These are phyloP conservation scores for Erodium maritimum DNA, from an alignment of 345 rosid genomes.

Conservation along the genomic window DNA sequence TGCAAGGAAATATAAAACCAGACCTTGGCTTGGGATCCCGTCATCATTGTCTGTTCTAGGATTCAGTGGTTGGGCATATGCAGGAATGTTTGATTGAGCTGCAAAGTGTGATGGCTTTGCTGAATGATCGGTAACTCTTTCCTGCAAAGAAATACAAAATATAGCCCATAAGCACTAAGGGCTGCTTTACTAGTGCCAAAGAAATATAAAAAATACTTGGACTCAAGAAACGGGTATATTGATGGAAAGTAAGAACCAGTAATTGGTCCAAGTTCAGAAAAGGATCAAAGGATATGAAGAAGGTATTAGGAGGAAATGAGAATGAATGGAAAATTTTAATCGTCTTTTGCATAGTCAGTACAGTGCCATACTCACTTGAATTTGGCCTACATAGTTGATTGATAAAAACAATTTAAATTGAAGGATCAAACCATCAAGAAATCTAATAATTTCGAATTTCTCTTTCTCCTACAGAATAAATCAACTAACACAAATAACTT, in stretches of 20 bases:
- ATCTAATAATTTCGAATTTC: background rate
- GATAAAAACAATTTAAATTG: no score
- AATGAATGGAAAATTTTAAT: no score
- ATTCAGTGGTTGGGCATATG: background rate
- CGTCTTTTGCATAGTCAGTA: background rate
- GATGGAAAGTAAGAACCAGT: no score
- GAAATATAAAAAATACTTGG: no score
- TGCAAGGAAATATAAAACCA: background rate
- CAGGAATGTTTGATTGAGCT: background rate
- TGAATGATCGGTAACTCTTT: background rate
- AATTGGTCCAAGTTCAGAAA: no score
- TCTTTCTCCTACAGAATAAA: background rate
- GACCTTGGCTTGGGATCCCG: background rate
- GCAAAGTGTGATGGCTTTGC: slow-evolving; percentile 1
- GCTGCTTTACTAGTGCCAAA: no score
- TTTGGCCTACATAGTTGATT: no score
- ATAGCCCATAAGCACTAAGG: background rate
- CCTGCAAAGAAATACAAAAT: background rate
- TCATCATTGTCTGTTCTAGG: background rate
- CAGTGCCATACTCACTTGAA: background rate
- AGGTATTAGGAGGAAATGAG: no score
- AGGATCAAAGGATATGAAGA: no score
- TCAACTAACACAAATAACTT: no score
- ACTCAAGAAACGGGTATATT: no score
- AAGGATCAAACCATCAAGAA: background rate